Evolutionary conservation across 2,329 filamentous ascomycete species (phyloP).

Genomic region (Bipolaris bicolor): DNA sequence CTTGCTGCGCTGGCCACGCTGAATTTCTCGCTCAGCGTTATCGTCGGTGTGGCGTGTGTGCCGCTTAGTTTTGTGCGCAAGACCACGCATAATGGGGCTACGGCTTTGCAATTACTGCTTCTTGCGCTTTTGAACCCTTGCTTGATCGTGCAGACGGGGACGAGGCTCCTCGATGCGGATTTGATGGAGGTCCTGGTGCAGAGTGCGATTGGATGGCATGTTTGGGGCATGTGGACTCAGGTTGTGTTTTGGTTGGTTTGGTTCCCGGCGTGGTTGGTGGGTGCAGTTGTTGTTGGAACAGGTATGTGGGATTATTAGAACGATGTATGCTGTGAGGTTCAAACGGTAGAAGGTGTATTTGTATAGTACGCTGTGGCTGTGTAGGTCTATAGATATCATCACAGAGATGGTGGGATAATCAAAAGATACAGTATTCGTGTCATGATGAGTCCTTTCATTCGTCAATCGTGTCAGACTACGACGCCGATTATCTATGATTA

Average conservation of each 20-base stretch:
- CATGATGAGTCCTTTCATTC: slow-evolving; percentile 23
- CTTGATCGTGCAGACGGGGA: slow-evolving; percentile 39
- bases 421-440: slow-evolving; percentile 6
- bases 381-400: background rate
- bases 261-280: slow-evolving; percentile 90
- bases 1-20: slow-evolving; percentile 91
- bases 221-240: slow-evolving; percentile 88
- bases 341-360: background rate
- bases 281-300: slow-evolving; percentile 40
- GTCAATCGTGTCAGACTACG: slow-evolving; percentile 11
- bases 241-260: slow-evolving; percentile 93
- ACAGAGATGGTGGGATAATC: background rate
- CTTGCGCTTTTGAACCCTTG: slow-evolving; percentile 44
- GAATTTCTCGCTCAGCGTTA: slow-evolving; percentile 89
- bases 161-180: slow-evolving; percentile 45
- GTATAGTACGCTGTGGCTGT: background rate
- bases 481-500: slow-evolving; percentile 28
- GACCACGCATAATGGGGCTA: slow-evolving; percentile 14
- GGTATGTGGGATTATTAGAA: slow-evolving; percentile 24
- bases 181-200: slow-evolving; percentile 65
- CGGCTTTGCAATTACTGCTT: slow-evolving; percentile 20
- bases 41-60: slow-evolving; percentile 78
- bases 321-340: background rate
- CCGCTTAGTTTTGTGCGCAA: slow-evolving; percentile 76
- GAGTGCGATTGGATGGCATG: slow-evolving; percentile 85